Evolutionary conservation across 768 basidiomycete genomes (phyloP), one percentile per base, ranked within the genome.

Genomic region (Collybia nuda): DNA sequence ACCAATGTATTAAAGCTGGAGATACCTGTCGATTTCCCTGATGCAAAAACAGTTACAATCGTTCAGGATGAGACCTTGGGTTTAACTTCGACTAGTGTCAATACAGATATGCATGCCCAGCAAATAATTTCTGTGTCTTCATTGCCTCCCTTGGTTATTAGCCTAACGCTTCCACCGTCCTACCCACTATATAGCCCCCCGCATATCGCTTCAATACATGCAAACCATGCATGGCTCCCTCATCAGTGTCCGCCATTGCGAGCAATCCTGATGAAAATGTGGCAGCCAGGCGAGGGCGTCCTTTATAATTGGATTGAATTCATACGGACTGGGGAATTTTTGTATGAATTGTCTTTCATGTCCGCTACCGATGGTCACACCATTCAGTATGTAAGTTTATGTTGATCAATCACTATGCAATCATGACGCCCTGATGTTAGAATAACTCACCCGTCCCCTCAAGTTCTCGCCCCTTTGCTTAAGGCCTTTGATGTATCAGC

Each of bases 291-390:
- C 15, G 78, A 85, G 29, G 77, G 78, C 18, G 70, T 86, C 5
- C 70, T 92, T 3, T 90, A 84, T 56, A 72, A 68, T 35, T 89
- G 87, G 87, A 72, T 88, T 40, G 88, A 90, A 63, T 84, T 74
- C 66, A 76, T 91, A 44, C 80, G 82, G 19, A 80, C 73, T 7
- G 88, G 83, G 3, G 80, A 84, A 28, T 88, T 90, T 60, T 63
- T 91, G 19, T 60, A 68, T 4, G 62, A 67, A 23, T 60, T 84
- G 18, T 69, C 73, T 5, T 54, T 86, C 37, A 36, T 57, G 17
- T 62, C 66, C 6, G 44, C 57, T 26, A 56, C 49, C 32, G 68
- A 64, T 17, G 62, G 58, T 23, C 62, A 72, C 40, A 54, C 59
- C 42, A 72, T 84, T 49, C 63, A 60, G 75, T 77, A 60, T 56